Evolutionary conservation across 129 eudicot species (phyloP).

Genomic region (Flaveria brownii): DNA sequence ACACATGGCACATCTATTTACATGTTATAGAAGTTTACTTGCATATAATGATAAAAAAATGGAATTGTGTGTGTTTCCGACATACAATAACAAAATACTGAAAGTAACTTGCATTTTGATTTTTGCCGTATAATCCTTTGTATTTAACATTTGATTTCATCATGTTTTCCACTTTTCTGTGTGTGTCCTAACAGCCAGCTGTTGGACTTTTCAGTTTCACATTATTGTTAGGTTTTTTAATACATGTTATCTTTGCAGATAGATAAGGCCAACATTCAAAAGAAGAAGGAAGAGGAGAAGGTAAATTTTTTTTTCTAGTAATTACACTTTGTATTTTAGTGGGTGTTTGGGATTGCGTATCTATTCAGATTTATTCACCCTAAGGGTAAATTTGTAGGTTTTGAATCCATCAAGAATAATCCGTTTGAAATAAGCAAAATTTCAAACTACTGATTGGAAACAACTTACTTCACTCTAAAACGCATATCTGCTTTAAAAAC

Average conservation of each 20-base stretch:
- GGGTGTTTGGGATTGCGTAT: neutral
- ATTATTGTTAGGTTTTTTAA: neutral
- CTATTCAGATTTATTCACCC: neutral
- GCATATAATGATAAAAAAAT: neutral
- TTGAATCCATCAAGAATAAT: neutral
- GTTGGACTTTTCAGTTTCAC: neutral
- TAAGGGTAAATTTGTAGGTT: neutral
- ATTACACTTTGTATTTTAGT: neutral
- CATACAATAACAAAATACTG: neutral
- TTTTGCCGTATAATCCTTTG: neutral
- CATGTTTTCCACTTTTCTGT: neutral
- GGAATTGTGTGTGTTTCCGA: no score
- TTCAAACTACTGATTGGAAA: neutral
- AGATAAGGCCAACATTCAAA: slow-evolving; percentile 77
- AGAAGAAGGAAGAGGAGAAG: slow-evolving; percentile 93
- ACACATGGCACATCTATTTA: neutral
- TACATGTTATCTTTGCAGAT: slow-evolving; percentile 41
- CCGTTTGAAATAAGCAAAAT: neutral
- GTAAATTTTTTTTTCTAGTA: slow-evolving; percentile 24
- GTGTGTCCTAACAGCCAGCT: neutral
- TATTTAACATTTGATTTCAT: neutral
- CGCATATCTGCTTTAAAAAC: neutral
- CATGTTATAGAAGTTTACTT: neutral
- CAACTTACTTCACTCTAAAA: neutral
- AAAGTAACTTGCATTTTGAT: neutral